Conservation (phyloP, 2,329 filamentous ascomycete species). For the Alternaria postmessia region DNA sequence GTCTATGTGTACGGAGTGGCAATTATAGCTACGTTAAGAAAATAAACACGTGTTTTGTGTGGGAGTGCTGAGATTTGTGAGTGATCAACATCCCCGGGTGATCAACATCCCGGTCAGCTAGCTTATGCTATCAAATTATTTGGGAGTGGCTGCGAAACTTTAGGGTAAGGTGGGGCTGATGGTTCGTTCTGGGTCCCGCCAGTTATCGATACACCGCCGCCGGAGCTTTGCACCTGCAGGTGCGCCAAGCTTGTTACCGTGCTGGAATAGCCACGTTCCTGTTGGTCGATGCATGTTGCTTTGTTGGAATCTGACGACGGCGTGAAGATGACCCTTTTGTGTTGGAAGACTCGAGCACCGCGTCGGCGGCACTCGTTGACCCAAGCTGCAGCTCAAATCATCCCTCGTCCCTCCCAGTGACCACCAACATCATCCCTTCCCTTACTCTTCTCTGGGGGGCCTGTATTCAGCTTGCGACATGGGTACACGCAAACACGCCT, state of each 20-base stretch:
- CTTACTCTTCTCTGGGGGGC: not conserved
- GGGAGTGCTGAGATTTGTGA: too few relatives aligned
- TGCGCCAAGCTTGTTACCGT: constrained; percentile 11
- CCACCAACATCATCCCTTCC: not conserved
- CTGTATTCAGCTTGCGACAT: constrained; percentile 3
- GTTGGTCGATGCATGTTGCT: constrained; percentile 8
- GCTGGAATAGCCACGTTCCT: constrained; percentile 3
- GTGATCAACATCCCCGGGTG: too few relatives aligned
- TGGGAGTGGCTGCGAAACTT: constrained; percentile 13
- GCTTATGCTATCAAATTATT: constrained; percentile 24
- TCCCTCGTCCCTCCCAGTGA: not conserved
- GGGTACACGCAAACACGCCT: constrained; percentile 12
- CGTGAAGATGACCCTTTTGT: constrained; percentile 1
- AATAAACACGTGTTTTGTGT: too few relatives aligned
- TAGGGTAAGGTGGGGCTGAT: constrained; percentile 12
- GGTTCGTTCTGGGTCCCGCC: constrained; percentile 6
- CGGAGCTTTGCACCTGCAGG: constrained; percentile 9
- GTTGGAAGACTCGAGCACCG: not conserved
- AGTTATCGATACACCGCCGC: constrained; percentile 16
- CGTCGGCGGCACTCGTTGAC: constrained; percentile 3
- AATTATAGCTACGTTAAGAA: too few relatives aligned
- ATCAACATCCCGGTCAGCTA: too few relatives aligned
- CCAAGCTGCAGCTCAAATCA: constrained; percentile 2
- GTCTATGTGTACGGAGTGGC: too few relatives aligned
- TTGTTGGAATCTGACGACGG: constrained; percentile 1